Evolutionary conservation across 768 basidiomycete species (phyloP), one percentile per base, ranked within the genome.

Genomic region (Clathrus columnatus): DNA sequence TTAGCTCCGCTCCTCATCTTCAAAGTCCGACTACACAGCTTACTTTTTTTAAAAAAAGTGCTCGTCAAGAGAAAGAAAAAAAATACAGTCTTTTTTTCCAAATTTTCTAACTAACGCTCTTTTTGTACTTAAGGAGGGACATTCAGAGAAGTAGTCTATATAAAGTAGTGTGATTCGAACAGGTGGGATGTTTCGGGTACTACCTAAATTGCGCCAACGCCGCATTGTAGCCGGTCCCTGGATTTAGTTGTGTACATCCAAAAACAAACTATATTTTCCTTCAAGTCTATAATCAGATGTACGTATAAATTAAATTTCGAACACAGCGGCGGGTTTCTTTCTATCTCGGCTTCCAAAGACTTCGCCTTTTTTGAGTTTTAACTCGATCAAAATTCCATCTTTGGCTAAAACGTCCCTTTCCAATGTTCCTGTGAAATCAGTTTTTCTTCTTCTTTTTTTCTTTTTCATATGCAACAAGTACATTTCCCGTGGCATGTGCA

Each of bases 191-290:
- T 20, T 47, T 47, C 46, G 46, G 46, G 21, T 47, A 47, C 46
- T 14, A 28, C 18, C 26, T 20, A 47, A 28, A 47, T 47, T 42
- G 28, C 26, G 50, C 27, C 32, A 28, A 36, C 28, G 50, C 50
- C 50, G 50, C 50, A 51, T 42, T 51, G 36, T 23, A 32, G 50
- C 50, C 50, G 50, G 50, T 51, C 50, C 50, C 50, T 51, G 50
- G 50, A 51, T 51, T 30, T 32, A n/a, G n/a, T 20, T 26, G 11
- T 28, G 8, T 20, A 49, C 18, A 28, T 27, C 18, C 23, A 49
- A 20, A n/a, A 26, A 32, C 26, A 28, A 17, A 14, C 18, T 49
- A 28, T 28, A 27, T 49, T 21, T 28, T 24, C 5, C 23, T 16
- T 18, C 48, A 28, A n/a, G 23, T 23, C 23, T 47, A 11, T 10